Conservation (phyloP, 2,329 filamentous ascomycete species). For the Cephalotrichum gorgonifer region DNA sequence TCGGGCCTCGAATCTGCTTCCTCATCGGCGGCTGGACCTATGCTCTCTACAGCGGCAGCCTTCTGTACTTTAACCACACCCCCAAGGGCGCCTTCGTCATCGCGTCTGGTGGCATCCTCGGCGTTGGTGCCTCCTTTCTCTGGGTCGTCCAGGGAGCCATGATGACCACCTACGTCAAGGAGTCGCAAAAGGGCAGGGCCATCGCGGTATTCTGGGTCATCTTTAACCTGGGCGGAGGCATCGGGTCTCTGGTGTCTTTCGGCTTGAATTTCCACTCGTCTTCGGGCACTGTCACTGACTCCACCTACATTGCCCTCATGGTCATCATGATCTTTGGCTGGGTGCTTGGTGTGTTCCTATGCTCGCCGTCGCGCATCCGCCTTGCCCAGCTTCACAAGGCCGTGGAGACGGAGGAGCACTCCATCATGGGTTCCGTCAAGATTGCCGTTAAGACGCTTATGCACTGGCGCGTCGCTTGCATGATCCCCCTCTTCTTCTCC, state of each 20-base stretch:
- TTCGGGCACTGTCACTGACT: constrained; percentile 49
- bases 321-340: constrained; percentile 71
- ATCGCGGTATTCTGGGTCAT: constrained; percentile 93
- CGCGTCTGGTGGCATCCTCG: constrained; percentile 66
- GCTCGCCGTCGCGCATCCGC: constrained; percentile 61
- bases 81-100: constrained; percentile 60
- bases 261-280: constrained; percentile 58
- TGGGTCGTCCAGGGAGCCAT: constrained; percentile 79
- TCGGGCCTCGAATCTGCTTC: constrained; percentile 61
- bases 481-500: constrained; percentile 51
- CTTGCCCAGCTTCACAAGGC: constrained; percentile 70
- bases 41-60: constrained; percentile 61
- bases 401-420: constrained; percentile 84
- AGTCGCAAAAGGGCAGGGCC: constrained; percentile 74
- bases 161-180: constrained; percentile 82
- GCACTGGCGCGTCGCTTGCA: constrained; percentile 62
- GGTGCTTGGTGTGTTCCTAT: constrained; percentile 56
- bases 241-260: constrained; percentile 62
- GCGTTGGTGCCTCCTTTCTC: constrained; percentile 67
- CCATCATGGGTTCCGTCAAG: constrained; percentile 69
- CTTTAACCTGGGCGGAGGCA: constrained; percentile 84
- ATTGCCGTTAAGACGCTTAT: constrained; percentile 61
- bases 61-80: constrained; percentile 62
- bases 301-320: constrained; percentile 79
- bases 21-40: constrained; percentile 68